Evolutionary conservation across 805 yeast genomes (phyloP).

Genomic region (Spathaspora hagerdaliae): DNA sequence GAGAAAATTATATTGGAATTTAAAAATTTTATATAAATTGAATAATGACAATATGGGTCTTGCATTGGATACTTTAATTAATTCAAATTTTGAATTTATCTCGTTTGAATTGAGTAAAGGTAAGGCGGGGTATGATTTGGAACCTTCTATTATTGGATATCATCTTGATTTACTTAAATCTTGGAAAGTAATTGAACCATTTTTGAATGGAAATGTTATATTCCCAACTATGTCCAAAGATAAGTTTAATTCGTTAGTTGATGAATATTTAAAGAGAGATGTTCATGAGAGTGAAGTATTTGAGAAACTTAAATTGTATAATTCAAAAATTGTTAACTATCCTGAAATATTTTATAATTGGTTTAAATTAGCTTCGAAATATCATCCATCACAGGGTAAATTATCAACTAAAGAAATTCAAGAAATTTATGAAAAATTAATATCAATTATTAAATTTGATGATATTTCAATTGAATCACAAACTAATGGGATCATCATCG

Average conservation of each 20-base stretch:
- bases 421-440: constrained; percentile 15
- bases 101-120: constrained; percentile 15
- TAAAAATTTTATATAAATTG: constrained; percentile 26
- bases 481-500: too few relatives aligned
- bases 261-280: constrained; percentile 3
- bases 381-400: constrained; percentile 5
- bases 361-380: constrained; percentile 9
- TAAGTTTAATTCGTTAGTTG: constrained; percentile 11
- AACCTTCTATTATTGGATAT: constrained; percentile 11
- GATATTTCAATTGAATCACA: not conserved
- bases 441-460: constrained; percentile 15
- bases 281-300: constrained; percentile 12
- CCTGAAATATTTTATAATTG: constrained; percentile 18
- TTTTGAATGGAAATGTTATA: constrained; percentile 1
- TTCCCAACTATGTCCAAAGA: constrained; percentile 6
- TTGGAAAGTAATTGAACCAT: constrained; percentile 4
- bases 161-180: constrained; percentile 9
- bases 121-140: constrained; percentile 8
- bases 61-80: constrained; percentile 32
- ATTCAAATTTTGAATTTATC: constrained; percentile 24
- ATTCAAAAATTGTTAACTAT: constrained; percentile 15
- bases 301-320: constrained; percentile 11
- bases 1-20: constrained; percentile 26
- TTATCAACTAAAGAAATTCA: constrained; percentile 13
- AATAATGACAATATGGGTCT: constrained; percentile 28